Evolutionary conservation across 2,329 filamentous ascomycete genomes (phyloP), one percentile per base, ranked within the genome.

Genomic region (Furcasterigmium sp.): DNA sequence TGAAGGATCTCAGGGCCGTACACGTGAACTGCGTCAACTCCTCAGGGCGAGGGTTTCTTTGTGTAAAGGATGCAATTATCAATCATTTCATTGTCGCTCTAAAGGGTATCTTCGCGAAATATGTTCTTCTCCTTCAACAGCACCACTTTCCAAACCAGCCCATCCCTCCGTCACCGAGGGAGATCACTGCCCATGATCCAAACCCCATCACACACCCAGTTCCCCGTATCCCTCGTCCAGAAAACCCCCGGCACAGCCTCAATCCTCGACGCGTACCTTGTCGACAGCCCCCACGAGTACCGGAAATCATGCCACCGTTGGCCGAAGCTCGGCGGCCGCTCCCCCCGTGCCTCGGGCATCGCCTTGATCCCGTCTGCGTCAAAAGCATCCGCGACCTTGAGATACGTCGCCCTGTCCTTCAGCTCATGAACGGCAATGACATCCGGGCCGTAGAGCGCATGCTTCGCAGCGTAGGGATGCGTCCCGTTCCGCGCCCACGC

Each of bases 381-480:
- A 38, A 62, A 62, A 45, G 53, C 56, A 29, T 51, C 42, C 20
- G 58, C 56, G 15, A 60, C 57, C 40, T 56, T 58, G 41, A 56
- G 46, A 47, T 52, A 61, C 2, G 48, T 19, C 18, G 38, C 32
- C 41, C 53, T 50, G 14, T 53, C 45, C 45, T 59, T 61, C 40
- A 61, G 54, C 30, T 54, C 39, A 42, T 61, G 58, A 2, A 61
- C 42, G 5, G 53, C 57, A 21, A 61, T 54, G 5, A 49, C 35
- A 21, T 55, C 46, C 8, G 34, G 36, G 20, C 51, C 52, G 19
- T 43, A 43, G 5, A 60, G 34, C 8, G 59, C 58, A 36, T 60
- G 58, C 15, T 43, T 13, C 13, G 45, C 51, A 2, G 56, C 48
- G 7, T 52, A 40, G 13, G 50, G 49, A 32, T 60, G 57, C 14